These are phyloP conservation scores for Sordariomycetes sp. DNA, from an alignment of 2,329 filamentous ascomycete genomes.

Conservation along the genomic window DNA sequence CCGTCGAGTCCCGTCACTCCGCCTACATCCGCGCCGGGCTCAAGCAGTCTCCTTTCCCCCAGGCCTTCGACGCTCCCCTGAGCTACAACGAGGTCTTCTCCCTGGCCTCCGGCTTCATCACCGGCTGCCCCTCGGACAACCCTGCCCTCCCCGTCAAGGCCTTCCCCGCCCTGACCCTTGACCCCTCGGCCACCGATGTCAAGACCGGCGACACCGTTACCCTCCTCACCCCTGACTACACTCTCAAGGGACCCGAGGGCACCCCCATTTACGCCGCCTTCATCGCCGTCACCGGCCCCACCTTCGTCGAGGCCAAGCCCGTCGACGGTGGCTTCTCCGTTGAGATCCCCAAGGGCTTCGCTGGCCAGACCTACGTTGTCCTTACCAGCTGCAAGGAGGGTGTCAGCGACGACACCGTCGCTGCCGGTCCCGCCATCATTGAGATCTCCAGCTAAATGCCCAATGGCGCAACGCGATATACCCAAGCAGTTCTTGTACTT, in stretches of 20 bases:
- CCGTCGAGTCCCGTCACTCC: conserved; percentile 54
- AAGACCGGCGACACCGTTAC: conserved; percentile 15
- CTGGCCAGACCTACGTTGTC: conserved; percentile 30
- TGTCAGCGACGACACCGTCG: conserved; percentile 24
- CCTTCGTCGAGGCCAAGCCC: conserved; percentile 10
- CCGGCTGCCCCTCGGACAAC: conserved; percentile 44
- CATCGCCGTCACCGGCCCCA: conserved; percentile 17
- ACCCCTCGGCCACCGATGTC: conserved; percentile 9
- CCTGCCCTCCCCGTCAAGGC: conserved; percentile 48
- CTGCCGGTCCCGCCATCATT: conserved; percentile 25
- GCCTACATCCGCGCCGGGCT: conserved; percentile 46
- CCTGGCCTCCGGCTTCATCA: conserved; percentile 55
- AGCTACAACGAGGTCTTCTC: conserved; percentile 51
- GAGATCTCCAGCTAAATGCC: conserved; percentile 10
- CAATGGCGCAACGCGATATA: too few relatives aligned
- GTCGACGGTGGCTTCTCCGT: conserved; percentile 13
- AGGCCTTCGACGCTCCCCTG: conserved; percentile 52
- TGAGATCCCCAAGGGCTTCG: conserved; percentile 15
- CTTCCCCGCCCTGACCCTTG: conserved; percentile 38
- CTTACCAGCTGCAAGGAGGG: conserved; percentile 23
- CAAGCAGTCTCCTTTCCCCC: conserved; percentile 42
- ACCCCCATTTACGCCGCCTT: conserved; percentile 21
- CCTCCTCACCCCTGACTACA: conserved; percentile 14
- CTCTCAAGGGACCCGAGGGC: conserved; percentile 13
- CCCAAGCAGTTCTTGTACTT: too few relatives aligned